A percentile compares a stretch with the other conserved stretches of the same genome.
Evolutionary conservation across 176 grass and related monocot genomes (phyloP).

Genomic region (Ampelocalamus luodianensis): DNA sequence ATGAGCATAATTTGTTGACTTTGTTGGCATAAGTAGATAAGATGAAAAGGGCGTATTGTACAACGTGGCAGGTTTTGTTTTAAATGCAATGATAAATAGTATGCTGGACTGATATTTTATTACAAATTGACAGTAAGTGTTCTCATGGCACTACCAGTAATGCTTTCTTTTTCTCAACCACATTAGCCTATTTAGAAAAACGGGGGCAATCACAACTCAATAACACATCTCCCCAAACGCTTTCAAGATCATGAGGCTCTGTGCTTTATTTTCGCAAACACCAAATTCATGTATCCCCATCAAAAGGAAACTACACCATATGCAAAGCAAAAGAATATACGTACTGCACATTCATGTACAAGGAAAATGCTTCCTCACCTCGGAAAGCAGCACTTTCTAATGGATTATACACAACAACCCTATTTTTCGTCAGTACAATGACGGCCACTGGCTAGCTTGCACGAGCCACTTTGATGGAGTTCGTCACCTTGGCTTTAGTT

Average conservation of each 20-base stretch:
- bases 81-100: no score
- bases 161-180: not conserved
- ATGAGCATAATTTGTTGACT: not conserved
- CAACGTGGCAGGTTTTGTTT: slow-evolving; percentile 5
- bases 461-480: not conserved
- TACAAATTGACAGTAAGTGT: not conserved
- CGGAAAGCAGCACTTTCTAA: not conserved
- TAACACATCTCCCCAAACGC: not conserved
- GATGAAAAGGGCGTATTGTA: slow-evolving; percentile 17
- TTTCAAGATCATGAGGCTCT: not conserved
- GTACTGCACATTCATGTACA: not conserved
- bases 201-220: not conserved
- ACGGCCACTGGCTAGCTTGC: not conserved
- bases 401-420: not conserved
- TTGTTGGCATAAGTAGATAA: not conserved
- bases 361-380: not conserved
- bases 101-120: no score
- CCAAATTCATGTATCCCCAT: not conserved
- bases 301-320: not conserved
- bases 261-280: not conserved
- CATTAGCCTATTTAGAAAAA: not conserved
- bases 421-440: not conserved
- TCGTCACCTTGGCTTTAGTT: not conserved
- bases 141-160: not conserved
- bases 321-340: not conserved